A percentile compares a stretch with the other conserved stretches of the same genome.
These are phyloP conservation scores for Craterostigma plantagineum DNA, from an alignment of 257 asterid species.

Conservation along the genomic window DNA sequence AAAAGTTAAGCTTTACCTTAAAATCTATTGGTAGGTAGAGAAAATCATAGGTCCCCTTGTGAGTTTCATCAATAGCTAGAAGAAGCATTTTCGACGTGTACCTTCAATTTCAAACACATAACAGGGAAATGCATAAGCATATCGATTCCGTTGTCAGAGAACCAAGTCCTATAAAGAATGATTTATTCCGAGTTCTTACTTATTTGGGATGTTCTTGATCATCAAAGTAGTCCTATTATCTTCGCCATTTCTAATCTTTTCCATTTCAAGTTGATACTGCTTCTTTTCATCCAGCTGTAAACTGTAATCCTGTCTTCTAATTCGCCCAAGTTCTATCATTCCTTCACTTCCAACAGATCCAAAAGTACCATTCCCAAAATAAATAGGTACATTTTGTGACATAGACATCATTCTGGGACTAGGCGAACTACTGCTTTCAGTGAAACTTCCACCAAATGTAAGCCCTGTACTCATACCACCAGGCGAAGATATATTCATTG, in stretches of 20 bases:
- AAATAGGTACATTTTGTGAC: constrained; percentile 46
- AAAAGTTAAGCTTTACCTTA: constrained; percentile 35
- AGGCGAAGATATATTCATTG: constrained; percentile 22
- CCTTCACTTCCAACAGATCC: constrained; percentile 35
- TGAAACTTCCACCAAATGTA: constrained; percentile 44
- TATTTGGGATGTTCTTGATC: constrained; percentile 95
- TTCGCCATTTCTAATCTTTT: constrained; percentile 58
- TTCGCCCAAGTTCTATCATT: constrained; percentile 49
- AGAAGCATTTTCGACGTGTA: constrained; percentile 94
- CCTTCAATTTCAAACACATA: constrained; percentile 25
- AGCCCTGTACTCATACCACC: no score
- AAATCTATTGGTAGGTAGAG: constrained; percentile 91
- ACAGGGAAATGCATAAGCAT: constrained; percentile 4
- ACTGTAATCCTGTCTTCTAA: constrained; percentile 51
- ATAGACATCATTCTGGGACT: constrained; percentile 47
- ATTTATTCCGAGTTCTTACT: constrained; percentile 30
- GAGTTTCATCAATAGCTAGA: constrained; percentile 77
- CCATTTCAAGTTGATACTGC: constrained; percentile 81
- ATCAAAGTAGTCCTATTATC: constrained; percentile 85
- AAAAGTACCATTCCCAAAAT: constrained; percentile 56
- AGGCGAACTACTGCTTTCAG: constrained; percentile 43
- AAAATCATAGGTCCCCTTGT: constrained; percentile 77
- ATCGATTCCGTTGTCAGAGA: background rate
- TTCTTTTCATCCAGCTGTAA: constrained; percentile 56
- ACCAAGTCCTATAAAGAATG: constrained; percentile 6